Percentiles rank a stretch among this genome's conserved stretches.
Evolutionary conservation across 2,329 filamentous ascomycete genomes (phyloP).

Genomic region (Colletotrichum lindemuthianum): DNA sequence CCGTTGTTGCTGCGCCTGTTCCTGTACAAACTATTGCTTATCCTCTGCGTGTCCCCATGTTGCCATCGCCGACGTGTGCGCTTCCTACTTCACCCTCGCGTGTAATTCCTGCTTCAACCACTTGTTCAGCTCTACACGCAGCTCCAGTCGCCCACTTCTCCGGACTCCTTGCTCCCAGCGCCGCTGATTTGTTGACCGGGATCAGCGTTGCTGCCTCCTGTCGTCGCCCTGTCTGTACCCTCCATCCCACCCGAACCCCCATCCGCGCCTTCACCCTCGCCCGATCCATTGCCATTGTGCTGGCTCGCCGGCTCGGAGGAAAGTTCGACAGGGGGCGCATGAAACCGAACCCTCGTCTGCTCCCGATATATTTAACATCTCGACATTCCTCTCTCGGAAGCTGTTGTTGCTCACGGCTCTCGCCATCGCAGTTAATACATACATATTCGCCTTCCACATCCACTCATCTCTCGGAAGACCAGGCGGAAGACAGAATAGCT

Average conservation of each 20-base stretch:
- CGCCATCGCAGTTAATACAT: slow-evolving; percentile 24
- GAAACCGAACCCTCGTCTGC: slow-evolving; percentile 16
- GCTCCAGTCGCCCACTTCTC: slow-evolving; percentile 12
- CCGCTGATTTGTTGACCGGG: slow-evolving; percentile 22
- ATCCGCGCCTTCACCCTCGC: neutral
- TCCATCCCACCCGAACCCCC: neutral
- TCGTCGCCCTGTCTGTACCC: slow-evolving; percentile 24
- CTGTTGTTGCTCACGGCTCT: slow-evolving; percentile 6
- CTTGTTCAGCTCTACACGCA: slow-evolving; percentile 1
- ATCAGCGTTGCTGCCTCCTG: slow-evolving; percentile 11
- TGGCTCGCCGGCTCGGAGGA: slow-evolving; percentile 20
- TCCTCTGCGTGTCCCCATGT: slow-evolving; percentile 4
- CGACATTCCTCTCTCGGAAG: slow-evolving; percentile 11
- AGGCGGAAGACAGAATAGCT: neutral
- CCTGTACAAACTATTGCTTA: slow-evolving; percentile 7
- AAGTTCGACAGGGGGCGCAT: slow-evolving; percentile 32
- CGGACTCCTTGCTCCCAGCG: slow-evolving; percentile 13
- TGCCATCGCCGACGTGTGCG: neutral
- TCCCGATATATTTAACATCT: slow-evolving; percentile 34
- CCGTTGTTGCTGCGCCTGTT: slow-evolving; percentile 8
- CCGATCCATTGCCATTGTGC: slow-evolving; percentile 20
- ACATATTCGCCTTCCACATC: slow-evolving; percentile 25
- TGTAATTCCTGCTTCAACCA: slow-evolving; percentile 5
- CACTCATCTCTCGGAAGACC: neutral
- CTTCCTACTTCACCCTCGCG: slow-evolving; percentile 5